Evolutionary conservation across 2,329 filamentous ascomycete genomes (phyloP).

Genomic region (Magnaporthiopsis poae): DNA sequence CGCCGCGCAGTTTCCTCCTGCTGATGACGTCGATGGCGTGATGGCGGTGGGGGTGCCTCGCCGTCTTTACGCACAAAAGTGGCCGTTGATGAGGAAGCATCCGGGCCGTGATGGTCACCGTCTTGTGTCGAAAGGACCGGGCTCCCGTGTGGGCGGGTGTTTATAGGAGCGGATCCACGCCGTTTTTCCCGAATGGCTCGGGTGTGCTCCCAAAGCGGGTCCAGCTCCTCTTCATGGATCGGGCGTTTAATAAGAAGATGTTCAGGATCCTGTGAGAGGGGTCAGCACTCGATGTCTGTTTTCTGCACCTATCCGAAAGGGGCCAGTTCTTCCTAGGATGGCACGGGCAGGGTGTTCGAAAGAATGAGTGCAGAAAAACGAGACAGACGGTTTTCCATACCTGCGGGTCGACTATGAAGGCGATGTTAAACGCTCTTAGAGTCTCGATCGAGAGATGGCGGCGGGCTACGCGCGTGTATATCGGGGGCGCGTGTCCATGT

Average conservation of each 20-base stretch:
- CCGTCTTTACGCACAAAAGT: background rate
- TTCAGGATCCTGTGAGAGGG: constrained; percentile 45
- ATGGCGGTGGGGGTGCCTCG: background rate
- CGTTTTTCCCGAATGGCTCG: constrained; percentile 50
- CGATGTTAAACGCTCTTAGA: constrained; percentile 42
- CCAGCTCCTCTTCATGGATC: constrained; percentile 62
- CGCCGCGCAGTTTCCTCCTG: background rate
- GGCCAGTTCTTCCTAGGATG: no score
- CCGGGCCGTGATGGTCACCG: background rate
- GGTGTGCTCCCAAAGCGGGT: constrained; percentile 64
- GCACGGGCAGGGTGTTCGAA: background rate
- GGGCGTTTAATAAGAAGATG: constrained; percentile 51
- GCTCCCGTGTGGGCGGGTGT: background rate
- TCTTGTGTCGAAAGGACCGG: background rate
- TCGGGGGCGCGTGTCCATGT: constrained; percentile 27
- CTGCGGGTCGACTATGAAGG: constrained; percentile 29
- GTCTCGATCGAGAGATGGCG: constrained; percentile 54
- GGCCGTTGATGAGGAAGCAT: background rate
- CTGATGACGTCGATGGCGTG: no score
- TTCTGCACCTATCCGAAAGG: background rate
- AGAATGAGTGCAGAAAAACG: background rate
- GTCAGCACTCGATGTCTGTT: background rate
- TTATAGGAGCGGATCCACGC: no score
- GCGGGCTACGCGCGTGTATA: constrained; percentile 55
- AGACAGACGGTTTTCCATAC: background rate